phyloP scores from a whole-genome alignment of 768 basidiomycete genomes.

The Mrakia gelida region DNA sequence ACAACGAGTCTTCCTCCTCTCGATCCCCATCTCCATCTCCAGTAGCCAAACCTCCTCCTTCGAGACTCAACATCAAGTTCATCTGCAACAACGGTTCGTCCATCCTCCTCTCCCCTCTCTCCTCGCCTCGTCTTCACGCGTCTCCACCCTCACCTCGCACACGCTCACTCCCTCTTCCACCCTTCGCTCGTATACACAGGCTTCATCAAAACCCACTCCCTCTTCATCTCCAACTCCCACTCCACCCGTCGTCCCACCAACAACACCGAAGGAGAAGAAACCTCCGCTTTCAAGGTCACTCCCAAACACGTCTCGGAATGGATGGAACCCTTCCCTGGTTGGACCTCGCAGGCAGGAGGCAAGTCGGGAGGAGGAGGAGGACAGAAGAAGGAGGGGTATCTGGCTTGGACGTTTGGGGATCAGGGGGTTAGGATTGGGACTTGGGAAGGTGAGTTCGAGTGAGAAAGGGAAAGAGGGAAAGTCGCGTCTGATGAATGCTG shows the following conservation, averaged over 20 bases:
- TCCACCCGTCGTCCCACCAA: background rate
- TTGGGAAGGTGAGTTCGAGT: slow-evolving; percentile 11
- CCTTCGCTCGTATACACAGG: background rate
- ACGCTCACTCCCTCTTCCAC: background rate
- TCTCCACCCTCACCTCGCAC: background rate
- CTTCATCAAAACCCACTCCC: slow-evolving; percentile 12
- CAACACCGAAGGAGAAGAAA: background rate
- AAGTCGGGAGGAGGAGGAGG: background rate
- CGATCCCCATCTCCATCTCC: background rate
- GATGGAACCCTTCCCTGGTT: slow-evolving; percentile 15
- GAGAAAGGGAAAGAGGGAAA: background rate
- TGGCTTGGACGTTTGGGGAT: slow-evolving; percentile 5
- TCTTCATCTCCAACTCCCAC: slow-evolving; percentile 7
- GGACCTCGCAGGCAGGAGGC: background rate
- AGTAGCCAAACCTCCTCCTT: background rate
- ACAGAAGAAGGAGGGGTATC: background rate
- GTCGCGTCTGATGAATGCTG: background rate
- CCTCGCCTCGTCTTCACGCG: background rate
- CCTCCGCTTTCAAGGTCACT: background rate
- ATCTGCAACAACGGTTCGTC: background rate
- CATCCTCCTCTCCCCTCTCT: background rate
- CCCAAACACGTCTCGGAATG: slow-evolving; percentile 4
- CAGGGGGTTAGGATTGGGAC: background rate
- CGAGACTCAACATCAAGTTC: slow-evolving; percentile 10
- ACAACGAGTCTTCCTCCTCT: background rate